These are phyloP conservation scores for Arthrobotrys megalospora DNA, from an alignment of 2,329 filamentous ascomycete species.

Conservation along the genomic window DNA sequence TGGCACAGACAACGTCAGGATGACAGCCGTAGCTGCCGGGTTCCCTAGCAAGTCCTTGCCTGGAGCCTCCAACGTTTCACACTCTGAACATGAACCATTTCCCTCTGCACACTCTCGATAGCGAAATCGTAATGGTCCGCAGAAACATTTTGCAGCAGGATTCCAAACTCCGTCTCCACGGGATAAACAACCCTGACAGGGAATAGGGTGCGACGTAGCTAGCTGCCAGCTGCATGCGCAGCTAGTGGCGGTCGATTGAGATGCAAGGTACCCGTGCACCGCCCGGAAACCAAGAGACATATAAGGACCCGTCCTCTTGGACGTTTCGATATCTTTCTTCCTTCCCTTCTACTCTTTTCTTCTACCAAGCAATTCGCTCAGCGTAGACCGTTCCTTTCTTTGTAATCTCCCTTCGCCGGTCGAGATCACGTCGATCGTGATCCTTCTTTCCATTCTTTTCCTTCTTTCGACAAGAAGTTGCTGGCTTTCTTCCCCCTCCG, in stretches of 20 bases:
- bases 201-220: slow-evolving; percentile 42
- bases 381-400: slow-evolving; percentile 49
- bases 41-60: slow-evolving; percentile 21
- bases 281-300: slow-evolving; percentile 45
- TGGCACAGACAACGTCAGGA: slow-evolving; percentile 30
- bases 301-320: slow-evolving; percentile 58
- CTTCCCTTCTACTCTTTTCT: slow-evolving; percentile 28
- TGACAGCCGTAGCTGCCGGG: slow-evolving; percentile 25
- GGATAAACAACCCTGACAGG: slow-evolving; percentile 58
- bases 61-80: slow-evolving; percentile 57
- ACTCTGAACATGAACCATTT: slow-evolving; percentile 16
- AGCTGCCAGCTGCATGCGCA: slow-evolving; percentile 11
- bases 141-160: slow-evolving; percentile 58
- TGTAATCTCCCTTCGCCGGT: slow-evolving; percentile 53
- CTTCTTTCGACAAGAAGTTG: slow-evolving; percentile 61
- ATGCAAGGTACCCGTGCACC: slow-evolving; percentile 48
- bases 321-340: slow-evolving; percentile 29
- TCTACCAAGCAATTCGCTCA: slow-evolving; percentile 54
- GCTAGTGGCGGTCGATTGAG: slow-evolving; percentile 13
- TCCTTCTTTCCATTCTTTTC: slow-evolving; percentile 57
- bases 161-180: slow-evolving; percentile 51
- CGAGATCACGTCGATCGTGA: slow-evolving; percentile 61
- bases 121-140: not conserved
- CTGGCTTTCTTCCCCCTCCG: slow-evolving; percentile 36
- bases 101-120: not conserved